Evolutionary conservation across 2,329 filamentous ascomycete genomes (phyloP), one percentile per base, ranked within the genome.

Genomic region (Colletotrichum sp.): DNA sequence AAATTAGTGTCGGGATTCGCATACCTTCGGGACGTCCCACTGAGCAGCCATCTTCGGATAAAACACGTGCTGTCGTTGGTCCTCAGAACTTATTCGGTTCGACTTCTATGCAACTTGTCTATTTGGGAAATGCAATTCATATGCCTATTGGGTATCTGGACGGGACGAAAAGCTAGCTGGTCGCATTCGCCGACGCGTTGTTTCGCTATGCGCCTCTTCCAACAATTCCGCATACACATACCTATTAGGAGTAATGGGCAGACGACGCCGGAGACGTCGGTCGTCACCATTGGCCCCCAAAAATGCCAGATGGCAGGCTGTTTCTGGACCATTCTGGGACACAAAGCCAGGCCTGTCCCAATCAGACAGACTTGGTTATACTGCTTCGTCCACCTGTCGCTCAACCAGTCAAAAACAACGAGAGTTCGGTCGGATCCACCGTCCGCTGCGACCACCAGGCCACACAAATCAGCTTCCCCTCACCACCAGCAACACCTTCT

Each of bases 301-400:
- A 80, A 80, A 76, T 84, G 87, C 86, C 86, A 89, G 86, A 86
- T 89, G 87, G 86, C 87, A 84, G 79, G 77, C 81, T 82, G 80
- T 86, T 83, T 84, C 84, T 88, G 87, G 87, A 84, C 79, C 81
- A 82, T 78, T 80, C 78, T 76, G n/a, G 65, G 66, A 66, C 61
- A 67, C 66, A 75, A 66, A 71, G 22, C 66, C 43, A 32, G 52
- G 69, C 43, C 52, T 62, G 66, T 75, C 71, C 66, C 71, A 70
- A 76, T 71, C 56, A 75, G 65, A 65, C 39, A 22, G 61, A 66
- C 32, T 43, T 70, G 34, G 36, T 61, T 60, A 69, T 73, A 43
- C 66, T 43, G 52, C 74, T 55, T 75, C 61, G 52, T 66, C 28
- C 39, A 39, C 61, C 52, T 62, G 71, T 32, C 36, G n/a, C 39